These are phyloP conservation scores for Alloascoidea hylecoeti DNA, from an alignment of 805 yeast genomes.

Conservation along the genomic window DNA sequence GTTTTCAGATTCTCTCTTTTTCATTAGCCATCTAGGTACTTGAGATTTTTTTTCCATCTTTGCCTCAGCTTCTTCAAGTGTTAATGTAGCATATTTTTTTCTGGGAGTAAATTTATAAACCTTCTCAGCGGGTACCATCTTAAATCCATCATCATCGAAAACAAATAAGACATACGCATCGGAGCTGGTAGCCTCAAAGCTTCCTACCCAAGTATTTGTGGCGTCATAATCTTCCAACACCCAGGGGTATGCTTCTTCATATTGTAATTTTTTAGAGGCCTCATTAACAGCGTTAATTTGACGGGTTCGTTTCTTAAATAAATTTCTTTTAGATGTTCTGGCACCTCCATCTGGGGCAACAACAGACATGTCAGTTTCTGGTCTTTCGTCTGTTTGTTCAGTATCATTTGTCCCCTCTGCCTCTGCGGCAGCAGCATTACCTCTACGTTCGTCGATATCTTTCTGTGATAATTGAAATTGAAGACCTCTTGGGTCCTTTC, in stretches of 20 bases:
- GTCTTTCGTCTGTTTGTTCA: slow-evolving; percentile 4
- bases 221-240: slow-evolving; percentile 95
- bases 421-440: slow-evolving; percentile 11
- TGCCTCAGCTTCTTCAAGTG: slow-evolving; percentile 93
- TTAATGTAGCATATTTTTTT: slow-evolving; percentile 84
- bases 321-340: slow-evolving; percentile 40
- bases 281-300: slow-evolving; percentile 77
- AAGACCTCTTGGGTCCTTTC: slow-evolving; percentile 86
- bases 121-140: slow-evolving; percentile 90
- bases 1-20: slow-evolving; percentile 59
- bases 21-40: slow-evolving; percentile 94
- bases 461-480: slow-evolving; percentile 65
- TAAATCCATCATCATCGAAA: slow-evolving; percentile 78
- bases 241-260: slow-evolving; percentile 97
- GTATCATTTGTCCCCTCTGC: slow-evolving; percentile 9
- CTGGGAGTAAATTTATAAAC: slow-evolving; percentile 89
- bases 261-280: slow-evolving; percentile 67
- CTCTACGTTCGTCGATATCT: slow-evolving; percentile 26
- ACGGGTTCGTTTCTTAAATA: slow-evolving; percentile 67
- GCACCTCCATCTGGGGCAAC: slow-evolving; percentile 94
- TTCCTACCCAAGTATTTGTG: slow-evolving; percentile 87
- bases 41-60: slow-evolving; percentile 70
- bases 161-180: slow-evolving; percentile 80
- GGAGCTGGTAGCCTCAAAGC: slow-evolving; percentile 82
- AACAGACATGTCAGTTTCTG: slow-evolving; percentile 25